Conservation (phyloP, 1,139 yeast species). For the Pichia sp. region DNA sequence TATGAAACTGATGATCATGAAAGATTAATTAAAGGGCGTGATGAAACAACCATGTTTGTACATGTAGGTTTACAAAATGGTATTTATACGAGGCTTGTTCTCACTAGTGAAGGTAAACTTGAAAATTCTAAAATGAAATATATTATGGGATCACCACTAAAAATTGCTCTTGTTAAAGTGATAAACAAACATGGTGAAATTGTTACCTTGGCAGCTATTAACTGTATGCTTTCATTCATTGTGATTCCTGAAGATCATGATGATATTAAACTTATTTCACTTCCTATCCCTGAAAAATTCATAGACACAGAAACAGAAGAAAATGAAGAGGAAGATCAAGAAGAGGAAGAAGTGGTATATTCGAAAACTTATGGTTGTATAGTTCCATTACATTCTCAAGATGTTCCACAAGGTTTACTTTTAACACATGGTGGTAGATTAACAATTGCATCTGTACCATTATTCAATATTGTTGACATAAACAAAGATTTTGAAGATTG, state of each 20-base stretch:
- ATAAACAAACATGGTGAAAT: slow-evolving; percentile 8
- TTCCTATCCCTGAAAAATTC: slow-evolving; percentile 28
- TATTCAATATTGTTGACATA: slow-evolving; percentile 2
- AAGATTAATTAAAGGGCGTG: slow-evolving; percentile 4
- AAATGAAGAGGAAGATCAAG: slow-evolving; percentile 4
- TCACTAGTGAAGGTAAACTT: slow-evolving; percentile 59
- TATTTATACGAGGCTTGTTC: slow-evolving; percentile 57
- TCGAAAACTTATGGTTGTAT: slow-evolving; percentile 26
- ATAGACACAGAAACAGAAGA: slow-evolving; percentile 9
- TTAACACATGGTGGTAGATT: slow-evolving; percentile 52
- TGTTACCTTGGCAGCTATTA: slow-evolving; percentile 5
- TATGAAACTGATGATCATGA: slow-evolving; percentile 13
- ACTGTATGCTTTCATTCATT: slow-evolving; percentile 7
- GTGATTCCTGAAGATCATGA: slow-evolving; percentile 11
- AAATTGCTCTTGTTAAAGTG: slow-evolving; percentile 34
- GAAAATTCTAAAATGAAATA: slow-evolving; percentile 67
- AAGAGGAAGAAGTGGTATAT: slow-evolving; percentile 2
- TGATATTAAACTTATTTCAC: slow-evolving; percentile 39
- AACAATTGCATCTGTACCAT: slow-evolving; percentile 55
- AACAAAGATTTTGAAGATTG: background rate
- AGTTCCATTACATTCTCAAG: slow-evolving; percentile 57
- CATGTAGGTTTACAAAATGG: slow-evolving; percentile 86
- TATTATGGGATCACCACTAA: slow-evolving; percentile 48
- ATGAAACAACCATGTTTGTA: slow-evolving; percentile 27
- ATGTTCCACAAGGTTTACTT: slow-evolving; percentile 56